These are phyloP conservation scores for Yamadazyma aaseri DNA, from an alignment of 1,139 yeast species.

Conservation along the genomic window DNA sequence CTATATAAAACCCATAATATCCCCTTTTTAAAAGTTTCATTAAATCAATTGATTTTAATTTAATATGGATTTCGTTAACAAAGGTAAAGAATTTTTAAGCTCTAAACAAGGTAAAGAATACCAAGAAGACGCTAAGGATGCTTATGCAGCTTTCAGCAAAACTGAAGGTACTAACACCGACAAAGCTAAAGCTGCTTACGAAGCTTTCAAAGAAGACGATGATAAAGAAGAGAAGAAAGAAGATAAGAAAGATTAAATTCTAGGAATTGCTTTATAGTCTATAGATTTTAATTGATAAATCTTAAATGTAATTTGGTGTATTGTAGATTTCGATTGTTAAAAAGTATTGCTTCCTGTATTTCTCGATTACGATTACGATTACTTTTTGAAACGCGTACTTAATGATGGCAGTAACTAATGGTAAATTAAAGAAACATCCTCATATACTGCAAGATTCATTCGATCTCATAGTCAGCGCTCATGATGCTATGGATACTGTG, in stretches of 20 bases:
- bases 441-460: conserved; percentile 5
- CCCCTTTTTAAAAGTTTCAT: conserved; percentile 1
- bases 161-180: conserved; percentile 30
- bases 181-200: conserved; percentile 36
- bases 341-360: too few species aligned
- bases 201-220: conserved; percentile 17
- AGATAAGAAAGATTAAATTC: conserved; percentile 10
- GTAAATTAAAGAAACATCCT: conserved; percentile 10
- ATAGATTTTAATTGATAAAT: too few species aligned
- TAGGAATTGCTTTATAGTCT: conserved; percentile 1
- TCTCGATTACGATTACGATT: too few species aligned
- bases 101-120: conserved; percentile 19
- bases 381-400: neutral
- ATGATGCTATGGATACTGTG: conserved; percentile 15
- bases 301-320: too few species aligned
- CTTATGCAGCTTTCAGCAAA: conserved; percentile 29
- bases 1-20: conserved; percentile 1
- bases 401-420: too few species aligned
- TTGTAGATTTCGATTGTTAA: too few species aligned
- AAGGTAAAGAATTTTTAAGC: conserved; percentile 36
- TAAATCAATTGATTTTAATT: conserved; percentile 3
- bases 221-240: conserved; percentile 14
- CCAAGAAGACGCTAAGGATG: conserved; percentile 33
- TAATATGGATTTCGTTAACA: conserved; percentile 29
- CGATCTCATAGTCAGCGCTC: conserved; percentile 7